phyloP scores from a whole-genome alignment of 805 yeast species.

The Candida gorgasii region DNA sequence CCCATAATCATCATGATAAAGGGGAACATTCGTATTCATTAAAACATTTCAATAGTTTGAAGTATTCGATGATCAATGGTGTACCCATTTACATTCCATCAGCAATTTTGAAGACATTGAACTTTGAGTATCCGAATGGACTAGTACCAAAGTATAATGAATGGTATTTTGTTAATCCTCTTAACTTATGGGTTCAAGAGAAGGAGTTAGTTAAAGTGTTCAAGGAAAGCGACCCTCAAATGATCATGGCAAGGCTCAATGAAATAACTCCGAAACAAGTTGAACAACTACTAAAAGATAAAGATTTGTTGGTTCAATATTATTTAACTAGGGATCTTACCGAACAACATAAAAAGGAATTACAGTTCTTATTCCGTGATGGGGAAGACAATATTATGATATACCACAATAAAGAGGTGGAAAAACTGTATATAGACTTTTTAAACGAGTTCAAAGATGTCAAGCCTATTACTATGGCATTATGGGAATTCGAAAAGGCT shows the following conservation, averaged over 20 bases:
- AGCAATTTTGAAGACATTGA: slow-evolving; percentile 17
- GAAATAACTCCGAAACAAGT: slow-evolving; percentile 19
- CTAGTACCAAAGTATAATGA: slow-evolving; percentile 18
- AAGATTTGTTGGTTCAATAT: slow-evolving; percentile 21
- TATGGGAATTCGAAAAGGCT: slow-evolving; percentile 22
- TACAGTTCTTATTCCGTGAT: slow-evolving; percentile 17
- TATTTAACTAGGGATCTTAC: slow-evolving; percentile 22
- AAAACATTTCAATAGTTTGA: slow-evolving; percentile 52
- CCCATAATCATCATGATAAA: slow-evolving; percentile 45
- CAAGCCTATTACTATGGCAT: slow-evolving; percentile 21
- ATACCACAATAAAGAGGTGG: slow-evolving; percentile 3
- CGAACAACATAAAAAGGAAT: slow-evolving; percentile 21
- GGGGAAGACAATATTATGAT: slow-evolving; percentile 16
- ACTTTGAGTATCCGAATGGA: slow-evolving; percentile 22
- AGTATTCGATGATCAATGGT: slow-evolving; percentile 54
- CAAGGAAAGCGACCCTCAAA: slow-evolving; percentile 12
- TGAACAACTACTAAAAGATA: slow-evolving; percentile 18
- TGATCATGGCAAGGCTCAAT: background rate
- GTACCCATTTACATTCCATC: slow-evolving; percentile 27
- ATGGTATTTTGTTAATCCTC: slow-evolving; percentile 19
- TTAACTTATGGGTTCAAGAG: slow-evolving; percentile 20
- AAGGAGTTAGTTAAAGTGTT: slow-evolving; percentile 14
- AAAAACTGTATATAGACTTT: slow-evolving; percentile 17
- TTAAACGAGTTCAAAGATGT: slow-evolving; percentile 18
- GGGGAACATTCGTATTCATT: slow-evolving; percentile 55